Percentiles rank a stretch among this genome's conserved stretches.
Conservation (phyloP, 208 protist genomes). For the Giardia muris region DNA sequence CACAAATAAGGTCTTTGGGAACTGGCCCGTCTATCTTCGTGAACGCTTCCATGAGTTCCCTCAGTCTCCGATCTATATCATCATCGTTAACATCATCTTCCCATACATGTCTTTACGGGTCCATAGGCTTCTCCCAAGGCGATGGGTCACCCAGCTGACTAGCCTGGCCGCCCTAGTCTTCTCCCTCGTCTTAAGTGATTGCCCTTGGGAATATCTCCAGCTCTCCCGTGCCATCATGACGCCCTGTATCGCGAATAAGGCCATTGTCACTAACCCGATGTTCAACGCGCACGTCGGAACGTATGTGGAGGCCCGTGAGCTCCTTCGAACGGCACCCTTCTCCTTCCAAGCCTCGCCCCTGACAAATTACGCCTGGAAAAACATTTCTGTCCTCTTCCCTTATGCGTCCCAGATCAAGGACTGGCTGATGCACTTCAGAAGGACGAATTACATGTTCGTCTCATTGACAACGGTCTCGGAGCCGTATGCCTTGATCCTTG, state of each 20-base stretch:
- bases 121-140: not conserved
- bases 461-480: not conserved
- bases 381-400: not conserved
- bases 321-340: not conserved
- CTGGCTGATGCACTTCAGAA: not conserved
- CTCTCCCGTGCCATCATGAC: not conserved
- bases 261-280: not conserved
- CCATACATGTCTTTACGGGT: not conserved
- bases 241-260: not conserved
- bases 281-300: not conserved
- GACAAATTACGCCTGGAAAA: not conserved
- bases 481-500: not conserved
- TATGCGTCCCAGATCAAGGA: not conserved
- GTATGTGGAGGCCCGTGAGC: not conserved
- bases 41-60: not conserved
- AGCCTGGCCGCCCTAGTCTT: not conserved
- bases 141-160: not conserved
- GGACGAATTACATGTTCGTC: not conserved
- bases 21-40: not conserved
- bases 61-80: not conserved
- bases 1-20: not conserved
- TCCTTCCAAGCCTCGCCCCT: not conserved
- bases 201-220: not conserved
- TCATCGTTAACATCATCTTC: not conserved
- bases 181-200: not conserved